Conservation (phyloP, 2,329 filamentous ascomycete species). For the Corynespora cassiicola region DNA sequence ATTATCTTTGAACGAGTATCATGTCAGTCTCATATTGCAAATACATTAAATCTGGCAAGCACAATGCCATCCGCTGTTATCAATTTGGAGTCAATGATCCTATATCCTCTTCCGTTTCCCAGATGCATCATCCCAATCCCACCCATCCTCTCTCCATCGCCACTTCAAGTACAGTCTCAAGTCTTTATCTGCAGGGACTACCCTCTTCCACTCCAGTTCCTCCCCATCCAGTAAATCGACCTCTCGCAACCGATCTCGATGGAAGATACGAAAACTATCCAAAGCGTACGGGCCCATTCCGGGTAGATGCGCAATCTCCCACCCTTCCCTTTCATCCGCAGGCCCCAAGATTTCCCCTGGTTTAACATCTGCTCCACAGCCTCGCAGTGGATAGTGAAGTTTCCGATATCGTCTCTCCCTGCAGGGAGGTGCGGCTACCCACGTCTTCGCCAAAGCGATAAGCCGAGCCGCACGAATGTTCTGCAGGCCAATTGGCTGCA, state of each 20-base stretch:
- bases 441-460: slow-evolving; percentile 73
- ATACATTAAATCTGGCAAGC: too few species aligned
- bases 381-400: slow-evolving; percentile 48
- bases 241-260: slow-evolving; percentile 76
- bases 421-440: slow-evolving; percentile 69
- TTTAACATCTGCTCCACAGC: slow-evolving; percentile 48
- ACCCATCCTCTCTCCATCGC: slow-evolving; percentile 91
- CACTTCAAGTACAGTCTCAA: slow-evolving; percentile 84
- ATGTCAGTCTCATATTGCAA: too few species aligned
- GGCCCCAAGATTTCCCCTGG: slow-evolving; percentile 48
- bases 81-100: too few species aligned
- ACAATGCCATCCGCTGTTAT: too few species aligned
- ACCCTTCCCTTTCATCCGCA: slow-evolving; percentile 56
- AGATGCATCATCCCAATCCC: slow-evolving; percentile 77
- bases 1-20: too few species aligned
- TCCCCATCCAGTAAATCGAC: slow-evolving; percentile 56
- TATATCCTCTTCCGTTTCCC: slow-evolving; percentile 61
- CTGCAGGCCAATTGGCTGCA: slow-evolving; percentile 37
- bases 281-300: slow-evolving; percentile 76
- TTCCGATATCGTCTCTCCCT: slow-evolving; percentile 64
- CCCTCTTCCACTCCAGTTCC: slow-evolving; percentile 90
- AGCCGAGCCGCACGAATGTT: slow-evolving; percentile 67
- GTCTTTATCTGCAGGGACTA: slow-evolving; percentile 84
- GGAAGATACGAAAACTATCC: slow-evolving; percentile 94
- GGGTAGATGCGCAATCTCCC: slow-evolving; percentile 87